A percentile compares a stretch with the other conserved stretches of the same genome.
phyloP scores from a whole-genome alignment of 352 stramenopile species.

The Pythium brassicae region DNA sequence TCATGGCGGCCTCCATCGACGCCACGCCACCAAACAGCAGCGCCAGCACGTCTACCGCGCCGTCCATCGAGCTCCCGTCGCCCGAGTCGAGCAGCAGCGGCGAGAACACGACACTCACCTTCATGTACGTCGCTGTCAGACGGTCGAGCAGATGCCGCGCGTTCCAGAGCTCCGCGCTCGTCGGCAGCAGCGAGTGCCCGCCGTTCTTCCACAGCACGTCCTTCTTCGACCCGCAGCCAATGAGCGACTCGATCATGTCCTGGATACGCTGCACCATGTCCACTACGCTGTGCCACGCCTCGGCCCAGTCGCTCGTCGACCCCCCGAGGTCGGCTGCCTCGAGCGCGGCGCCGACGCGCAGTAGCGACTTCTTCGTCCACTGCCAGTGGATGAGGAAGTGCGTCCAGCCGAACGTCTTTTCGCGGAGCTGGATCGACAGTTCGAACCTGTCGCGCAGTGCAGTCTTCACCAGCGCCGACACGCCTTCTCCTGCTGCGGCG shows the following conservation, averaged over 20 bases:
- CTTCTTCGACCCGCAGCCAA: slow-evolving; percentile 61
- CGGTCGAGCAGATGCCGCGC: slow-evolving; percentile 65
- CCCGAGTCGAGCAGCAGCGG: slow-evolving; percentile 22
- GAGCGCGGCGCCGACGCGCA: slow-evolving; percentile 17
- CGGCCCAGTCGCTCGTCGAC: slow-evolving; percentile 13
- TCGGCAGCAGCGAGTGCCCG: slow-evolving; percentile 77
- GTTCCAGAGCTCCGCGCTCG: slow-evolving; percentile 57
- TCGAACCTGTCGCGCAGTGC: slow-evolving; percentile 63
- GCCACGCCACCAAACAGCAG: slow-evolving; percentile 65
- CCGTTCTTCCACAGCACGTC: slow-evolving; percentile 93
- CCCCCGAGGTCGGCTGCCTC: not conserved
- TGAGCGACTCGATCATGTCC: slow-evolving; percentile 60
- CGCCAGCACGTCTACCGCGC: slow-evolving; percentile 64
- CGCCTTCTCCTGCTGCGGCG: slow-evolving; percentile 4
- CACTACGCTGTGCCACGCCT: slow-evolving; percentile 38
- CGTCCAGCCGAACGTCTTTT: slow-evolving; percentile 58
- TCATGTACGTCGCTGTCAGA: slow-evolving; percentile 59
- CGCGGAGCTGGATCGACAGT: slow-evolving; percentile 71
- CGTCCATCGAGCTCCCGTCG: slow-evolving; percentile 18
- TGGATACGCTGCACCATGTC: slow-evolving; percentile 76
- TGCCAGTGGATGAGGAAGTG: slow-evolving; percentile 85
- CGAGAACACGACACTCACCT: slow-evolving; percentile 24
- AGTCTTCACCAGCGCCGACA: slow-evolving; percentile 28
- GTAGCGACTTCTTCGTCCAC: slow-evolving; percentile 63
- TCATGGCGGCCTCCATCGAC: slow-evolving; percentile 80